Conservation (phyloP, 805 yeast genomes). For the Schwanniomyces vanrijiae region DNA sequence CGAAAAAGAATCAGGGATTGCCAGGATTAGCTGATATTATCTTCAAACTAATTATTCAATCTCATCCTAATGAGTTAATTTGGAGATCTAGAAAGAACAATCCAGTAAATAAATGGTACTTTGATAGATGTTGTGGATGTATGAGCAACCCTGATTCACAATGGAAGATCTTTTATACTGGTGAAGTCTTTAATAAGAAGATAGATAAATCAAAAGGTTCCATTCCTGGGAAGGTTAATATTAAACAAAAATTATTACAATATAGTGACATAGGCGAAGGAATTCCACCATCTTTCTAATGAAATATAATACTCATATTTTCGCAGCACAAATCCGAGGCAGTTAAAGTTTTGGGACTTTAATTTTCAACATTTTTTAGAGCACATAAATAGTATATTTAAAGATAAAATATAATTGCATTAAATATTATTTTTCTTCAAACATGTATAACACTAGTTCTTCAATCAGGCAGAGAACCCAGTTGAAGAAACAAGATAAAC, state of each 20-base stretch:
- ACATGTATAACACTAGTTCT: not conserved
- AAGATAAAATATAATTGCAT: not conserved
- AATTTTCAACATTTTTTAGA: not conserved
- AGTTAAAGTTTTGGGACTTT: not conserved
- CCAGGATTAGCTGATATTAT: conserved; percentile 93
- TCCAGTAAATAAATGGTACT: conserved; percentile 97
- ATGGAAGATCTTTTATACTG: conserved; percentile 44
- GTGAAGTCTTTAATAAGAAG: conserved; percentile 37
- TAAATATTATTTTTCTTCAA: not conserved
- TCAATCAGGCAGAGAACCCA: not conserved
- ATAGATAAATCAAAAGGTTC: conserved; percentile 20
- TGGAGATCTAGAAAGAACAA: conserved; percentile 89
- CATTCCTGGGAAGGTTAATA: conserved; percentile 20
- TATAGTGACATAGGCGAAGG: conserved; percentile 54
- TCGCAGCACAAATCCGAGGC: not conserved
- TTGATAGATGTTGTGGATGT: conserved; percentile 82
- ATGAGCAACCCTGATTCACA: conserved; percentile 34
- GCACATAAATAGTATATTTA: not conserved
- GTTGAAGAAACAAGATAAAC: not conserved
- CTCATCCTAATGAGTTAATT: conserved; percentile 69
- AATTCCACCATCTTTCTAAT: conserved; percentile 56
- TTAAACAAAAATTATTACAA: conserved; percentile 35
- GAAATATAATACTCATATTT: not conserved
- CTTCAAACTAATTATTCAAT: conserved; percentile 72
- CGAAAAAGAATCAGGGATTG: conserved; percentile 80